Base-by-base conservation (phyloP, 495 filamentous ascomycete genomes). In the Apodospora peruviana region DNA sequence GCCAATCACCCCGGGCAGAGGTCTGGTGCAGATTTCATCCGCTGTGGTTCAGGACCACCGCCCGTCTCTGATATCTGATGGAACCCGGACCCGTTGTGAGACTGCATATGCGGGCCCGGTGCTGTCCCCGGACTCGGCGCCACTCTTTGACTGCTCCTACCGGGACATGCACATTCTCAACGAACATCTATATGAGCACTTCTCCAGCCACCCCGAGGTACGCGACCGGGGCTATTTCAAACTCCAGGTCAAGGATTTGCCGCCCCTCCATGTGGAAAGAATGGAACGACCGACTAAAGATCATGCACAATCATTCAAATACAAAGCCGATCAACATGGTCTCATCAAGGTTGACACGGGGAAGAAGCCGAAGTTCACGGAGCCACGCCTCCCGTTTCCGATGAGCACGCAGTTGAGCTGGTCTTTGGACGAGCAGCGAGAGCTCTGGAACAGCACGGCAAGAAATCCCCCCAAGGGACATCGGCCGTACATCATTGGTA, bases 331-430 rank as follows among this genome's bases (percentile, higher is more conserved):
- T 44, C 22, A 43, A 2, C 24, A 45, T 1, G 62, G 62, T 2
- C 48, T 61, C 19, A 50, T 65, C 55, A 65, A 61, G 51, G 60
- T 65, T 27, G 62, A 65, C 20, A 52, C 55, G 5, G 62, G 60
- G 3, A 63, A 53, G 22, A 52, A 48, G 9, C 50, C 50, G 5
- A 57, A 48, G 29, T 57, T 59, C 39, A 41, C 18, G 1, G 20
- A 50, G 29, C 62, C 62, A 2, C 25, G 45, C 10, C 52, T 65
- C n/a, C 62, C 62, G 0, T 41, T 65, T 4, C 60, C 57, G 0
- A 10, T 19, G 36, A 57, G 52, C 11, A 40, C 46, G 10, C 47
- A 61, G 52, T 34, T 40, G 11, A 36, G 51, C 4, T 65, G 62
- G 62, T 43, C 60, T 4, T 24, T 57, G 4, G 44, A 49, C 7